Base-by-base conservation (phyloP, 306 rosid genomes). In the Vigna unguiculata region DNA sequence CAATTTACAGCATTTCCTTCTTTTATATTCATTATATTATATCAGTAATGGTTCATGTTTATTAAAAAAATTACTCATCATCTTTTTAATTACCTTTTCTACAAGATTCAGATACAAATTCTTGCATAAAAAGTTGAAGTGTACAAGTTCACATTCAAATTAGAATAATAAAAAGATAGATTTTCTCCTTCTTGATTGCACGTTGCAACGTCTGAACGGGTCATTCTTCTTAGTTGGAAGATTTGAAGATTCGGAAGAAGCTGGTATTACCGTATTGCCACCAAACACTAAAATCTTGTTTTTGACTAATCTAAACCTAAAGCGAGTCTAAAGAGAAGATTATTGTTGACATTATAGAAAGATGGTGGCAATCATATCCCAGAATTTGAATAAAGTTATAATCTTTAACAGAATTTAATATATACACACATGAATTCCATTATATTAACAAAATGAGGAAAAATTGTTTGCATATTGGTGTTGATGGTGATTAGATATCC, bases 401-500 rank as follows among this genome's bases (percentile, higher is more conserved):
- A 21, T 6, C 22, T 51, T 34, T 12, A 71, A 5, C 69, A 71
- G 70, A 68, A 71, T 43, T 53, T 55, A 72, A 60, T 38, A 28
- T 28, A 28, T 28, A 28, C 4, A 22, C 19, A 73, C 77, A 71
- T 69, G 78, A 79, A 30, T 45, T 63, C 7, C 77, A 62, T 69
- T 28, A 47, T 49, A 72, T 79, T n/a, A 47, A 80, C 72, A 47
- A 80, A 78, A 73, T 68, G 34, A 58, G 9, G 36, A 61, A 32
- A 75, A 28, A 46, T 46, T 65, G 52, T 53, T 65, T 59, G 1
- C 60, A 75, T 57, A 46, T 60, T 30, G 62, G 25, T 78, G 7
- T 75, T 58, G 46, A 73, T 77, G 82, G 10, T 84, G 86, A 82
- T 84, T 75, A 84, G 78, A 73, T 65, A 70, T 77, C 90, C 84